These are phyloP conservation scores for Primulina tabacum DNA, from an alignment of 257 asterid species.

Conservation along the genomic window DNA sequence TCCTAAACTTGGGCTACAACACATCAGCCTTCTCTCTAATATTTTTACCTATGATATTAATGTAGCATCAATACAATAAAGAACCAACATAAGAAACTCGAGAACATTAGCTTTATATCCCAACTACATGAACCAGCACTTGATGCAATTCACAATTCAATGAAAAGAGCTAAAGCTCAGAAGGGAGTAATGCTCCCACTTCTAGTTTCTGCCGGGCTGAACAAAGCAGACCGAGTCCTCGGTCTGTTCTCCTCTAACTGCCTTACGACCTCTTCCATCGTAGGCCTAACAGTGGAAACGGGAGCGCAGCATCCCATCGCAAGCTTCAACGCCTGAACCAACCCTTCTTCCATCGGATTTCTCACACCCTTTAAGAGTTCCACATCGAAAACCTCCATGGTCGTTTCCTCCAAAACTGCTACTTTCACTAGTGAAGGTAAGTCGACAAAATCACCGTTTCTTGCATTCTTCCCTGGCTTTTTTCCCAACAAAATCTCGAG, in stretches of 20 bases:
- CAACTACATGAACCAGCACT: slow-evolving; percentile 19
- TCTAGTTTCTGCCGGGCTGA: slow-evolving; percentile 95
- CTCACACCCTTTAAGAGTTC: slow-evolving; percentile 77
- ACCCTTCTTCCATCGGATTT: slow-evolving; percentile 95
- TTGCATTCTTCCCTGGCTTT: slow-evolving; percentile 62
- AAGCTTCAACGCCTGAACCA: slow-evolving; percentile 87
- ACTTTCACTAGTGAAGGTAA: slow-evolving; percentile 85
- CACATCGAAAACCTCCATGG: slow-evolving; percentile 90
- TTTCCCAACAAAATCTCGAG: slow-evolving; percentile 84
- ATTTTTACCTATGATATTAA: too few relatives aligned
- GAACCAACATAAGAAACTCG: slow-evolving; percentile 18
- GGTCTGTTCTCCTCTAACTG: slow-evolving; percentile 97
- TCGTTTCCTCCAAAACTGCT: slow-evolving; percentile 95
- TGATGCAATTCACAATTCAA: slow-evolving; percentile 31
- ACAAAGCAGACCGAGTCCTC: slow-evolving; percentile 88
- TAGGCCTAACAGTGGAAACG: slow-evolving; percentile 75
- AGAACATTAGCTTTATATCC: neutral
- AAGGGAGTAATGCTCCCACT: slow-evolving; percentile 98
- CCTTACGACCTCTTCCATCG: slow-evolving; percentile 91
- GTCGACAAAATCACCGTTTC: slow-evolving; percentile 70
- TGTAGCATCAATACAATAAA: neutral
- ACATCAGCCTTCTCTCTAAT: too few relatives aligned
- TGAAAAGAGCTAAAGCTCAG: slow-evolving; percentile 33
- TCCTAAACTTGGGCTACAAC: too few relatives aligned
- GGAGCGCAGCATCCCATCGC: slow-evolving; percentile 99